phyloP scores from a whole-genome alignment of 331 rosid genomes.

The Prunus yedoensis region DNA sequence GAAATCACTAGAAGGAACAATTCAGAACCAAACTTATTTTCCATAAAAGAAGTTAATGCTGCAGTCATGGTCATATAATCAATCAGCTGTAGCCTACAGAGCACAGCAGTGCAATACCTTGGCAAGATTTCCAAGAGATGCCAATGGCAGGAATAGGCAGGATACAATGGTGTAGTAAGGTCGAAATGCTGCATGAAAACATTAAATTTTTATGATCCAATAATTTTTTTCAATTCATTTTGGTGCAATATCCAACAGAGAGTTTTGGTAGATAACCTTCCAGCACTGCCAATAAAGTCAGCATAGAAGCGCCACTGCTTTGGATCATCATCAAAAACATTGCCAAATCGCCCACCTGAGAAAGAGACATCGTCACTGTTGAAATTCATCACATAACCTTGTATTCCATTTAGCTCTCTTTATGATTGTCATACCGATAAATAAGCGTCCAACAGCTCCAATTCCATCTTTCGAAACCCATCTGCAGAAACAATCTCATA shows the following conservation, averaged over 20 bases:
- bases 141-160: conserved; percentile 83
- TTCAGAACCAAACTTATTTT: not conserved
- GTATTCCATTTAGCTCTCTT: conserved; percentile 35
- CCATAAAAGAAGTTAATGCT: not conserved
- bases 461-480: conserved; percentile 99
- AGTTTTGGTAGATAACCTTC: conserved; percentile 58
- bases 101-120: conserved; percentile 50
- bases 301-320: conserved; percentile 99
- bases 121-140: conserved; percentile 89
- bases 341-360: conserved; percentile 92
- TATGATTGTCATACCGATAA: conserved; percentile 69
- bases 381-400: conserved; percentile 31
- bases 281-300: conserved; percentile 96
- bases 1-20: not conserved
- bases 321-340: conserved; percentile 92
- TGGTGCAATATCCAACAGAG: conserved; percentile 25
- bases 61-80: not conserved
- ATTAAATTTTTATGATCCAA: conserved; percentile 14
- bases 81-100: not conserved
- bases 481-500: conserved; percentile 60
- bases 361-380: conserved; percentile 35
- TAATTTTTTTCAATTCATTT: conserved; percentile 23
- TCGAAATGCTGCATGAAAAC: conserved; percentile 74
- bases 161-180: conserved; percentile 81
- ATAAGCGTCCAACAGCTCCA: conserved; percentile 93